A percentile compares a stretch with the other conserved stretches of the same genome.
Evolutionary conservation across 768 basidiomycete species (phyloP).

Genomic region (Podaxis sp.): DNA sequence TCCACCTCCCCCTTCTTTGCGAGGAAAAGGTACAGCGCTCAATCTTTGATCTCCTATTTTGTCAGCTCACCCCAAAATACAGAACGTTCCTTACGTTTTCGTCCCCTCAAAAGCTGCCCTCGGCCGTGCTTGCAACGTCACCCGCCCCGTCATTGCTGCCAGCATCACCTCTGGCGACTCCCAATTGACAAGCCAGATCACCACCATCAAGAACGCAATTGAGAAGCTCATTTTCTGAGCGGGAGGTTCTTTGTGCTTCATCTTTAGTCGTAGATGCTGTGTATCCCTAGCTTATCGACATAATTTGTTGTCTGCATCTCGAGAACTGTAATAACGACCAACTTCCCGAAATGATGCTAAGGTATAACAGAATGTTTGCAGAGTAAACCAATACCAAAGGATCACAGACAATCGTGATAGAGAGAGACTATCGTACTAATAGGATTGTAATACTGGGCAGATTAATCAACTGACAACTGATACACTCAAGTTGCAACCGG

Average conservation of each 20-base stretch:
- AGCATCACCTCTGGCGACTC: constrained; percentile 97
- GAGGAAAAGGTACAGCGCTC: constrained; percentile 82
- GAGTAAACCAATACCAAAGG: background rate
- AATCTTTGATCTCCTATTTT: background rate
- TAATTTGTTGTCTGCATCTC: background rate
- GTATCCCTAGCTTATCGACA: background rate
- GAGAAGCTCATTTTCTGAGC: constrained; percentile 60
- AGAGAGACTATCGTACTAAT: background rate
- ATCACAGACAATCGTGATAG: background rate
- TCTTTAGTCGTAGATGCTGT: background rate
- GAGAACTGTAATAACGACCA: background rate
- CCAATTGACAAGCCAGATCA: constrained; percentile 88
- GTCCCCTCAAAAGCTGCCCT: constrained; percentile 94
- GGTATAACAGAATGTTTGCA: background rate
- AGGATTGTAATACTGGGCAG: background rate
- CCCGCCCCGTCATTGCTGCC: constrained; percentile 91
- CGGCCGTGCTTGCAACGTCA: constrained; percentile 94
- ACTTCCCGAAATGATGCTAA: background rate
- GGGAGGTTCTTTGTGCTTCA: background rate
- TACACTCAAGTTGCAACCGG: background rate
- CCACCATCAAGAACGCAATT: constrained; percentile 78
- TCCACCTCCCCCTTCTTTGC: constrained; percentile 95
- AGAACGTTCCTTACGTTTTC: constrained; percentile 98
- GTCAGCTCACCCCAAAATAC: constrained; percentile 5
- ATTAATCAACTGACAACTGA: background rate